These are phyloP conservation scores for Neoascochyta sp. DNA, from an alignment of 2,329 filamentous ascomycete genomes.

Conservation along the genomic window DNA sequence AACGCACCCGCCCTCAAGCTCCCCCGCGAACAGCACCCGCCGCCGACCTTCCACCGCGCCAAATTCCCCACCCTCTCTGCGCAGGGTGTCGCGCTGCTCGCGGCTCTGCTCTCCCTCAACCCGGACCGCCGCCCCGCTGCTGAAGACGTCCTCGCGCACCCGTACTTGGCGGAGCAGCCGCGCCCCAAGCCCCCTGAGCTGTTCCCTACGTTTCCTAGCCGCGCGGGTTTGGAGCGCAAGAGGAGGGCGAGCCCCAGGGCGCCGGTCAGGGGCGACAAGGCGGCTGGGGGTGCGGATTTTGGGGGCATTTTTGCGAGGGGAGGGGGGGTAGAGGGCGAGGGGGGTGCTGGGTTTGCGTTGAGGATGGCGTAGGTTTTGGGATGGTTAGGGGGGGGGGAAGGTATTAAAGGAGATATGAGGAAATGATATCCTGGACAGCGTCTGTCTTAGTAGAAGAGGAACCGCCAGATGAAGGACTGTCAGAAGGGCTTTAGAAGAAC, in stretches of 20 bases:
- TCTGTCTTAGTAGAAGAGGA: no score
- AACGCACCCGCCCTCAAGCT: constrained; percentile 79
- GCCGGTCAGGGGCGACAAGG: constrained; percentile 68
- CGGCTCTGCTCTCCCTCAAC: constrained; percentile 68
- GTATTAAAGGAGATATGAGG: no score
- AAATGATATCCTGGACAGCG: no score
- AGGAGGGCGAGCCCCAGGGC: constrained; percentile 74
- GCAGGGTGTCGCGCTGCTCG: constrained; percentile 68
- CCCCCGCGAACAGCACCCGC: constrained; percentile 36
- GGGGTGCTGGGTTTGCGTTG: constrained; percentile 46
- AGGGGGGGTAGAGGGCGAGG: constrained; percentile 46
- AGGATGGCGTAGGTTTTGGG: constrained; percentile 20
- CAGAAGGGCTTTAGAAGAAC: no score
- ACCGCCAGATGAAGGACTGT: no score
- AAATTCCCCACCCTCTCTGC: constrained; percentile 78
- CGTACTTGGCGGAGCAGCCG: constrained; percentile 86
- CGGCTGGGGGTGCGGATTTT: constrained; percentile 46
- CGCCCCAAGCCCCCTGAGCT: constrained; percentile 84
- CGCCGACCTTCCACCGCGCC: constrained; percentile 60
- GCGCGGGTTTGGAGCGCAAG: constrained; percentile 84
- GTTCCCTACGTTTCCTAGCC: constrained; percentile 96
- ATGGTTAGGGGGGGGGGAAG: no score
- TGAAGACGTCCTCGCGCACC: constrained; percentile 68
- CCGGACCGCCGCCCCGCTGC: constrained; percentile 69
- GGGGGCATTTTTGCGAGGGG: constrained; percentile 49